phyloP scores from a whole-genome alignment of 352 stramenopile genomes.

The Globisporangium paroecandrum region DNA sequence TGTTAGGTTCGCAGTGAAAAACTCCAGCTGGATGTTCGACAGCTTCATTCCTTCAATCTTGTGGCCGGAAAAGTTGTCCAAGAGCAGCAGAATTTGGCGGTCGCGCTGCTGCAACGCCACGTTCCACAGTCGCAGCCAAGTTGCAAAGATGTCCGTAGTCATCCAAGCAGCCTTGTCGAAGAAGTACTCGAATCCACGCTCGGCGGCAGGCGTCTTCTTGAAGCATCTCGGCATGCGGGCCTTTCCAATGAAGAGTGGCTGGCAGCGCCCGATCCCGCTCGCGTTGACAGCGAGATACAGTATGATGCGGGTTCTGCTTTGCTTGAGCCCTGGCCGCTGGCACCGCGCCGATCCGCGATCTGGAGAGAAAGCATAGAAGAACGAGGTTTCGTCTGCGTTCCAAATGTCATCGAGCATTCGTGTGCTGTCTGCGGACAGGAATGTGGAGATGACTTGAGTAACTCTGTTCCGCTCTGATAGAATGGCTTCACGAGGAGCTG shows the following conservation, averaged over 20 bases:
- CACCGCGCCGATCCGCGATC: too few species aligned
- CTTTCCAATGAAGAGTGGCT: constrained; percentile 1
- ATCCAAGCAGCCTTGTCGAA: constrained; percentile 2
- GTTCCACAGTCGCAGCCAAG: neutral
- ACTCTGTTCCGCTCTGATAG: neutral
- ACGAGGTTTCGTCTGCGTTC: neutral
- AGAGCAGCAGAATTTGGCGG: neutral
- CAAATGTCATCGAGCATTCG: neutral
- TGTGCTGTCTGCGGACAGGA: neutral
- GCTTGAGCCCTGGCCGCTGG: too few species aligned
- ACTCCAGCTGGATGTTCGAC: constrained; percentile 4
- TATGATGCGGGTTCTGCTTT: too few species aligned
- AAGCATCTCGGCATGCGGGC: neutral
- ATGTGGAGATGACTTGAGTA: neutral
- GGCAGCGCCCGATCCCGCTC: neutral
- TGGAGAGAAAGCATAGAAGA: neutral
- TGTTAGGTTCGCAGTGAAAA: neutral
- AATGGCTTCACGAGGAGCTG: neutral
- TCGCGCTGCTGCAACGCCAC: neutral
- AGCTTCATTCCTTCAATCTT: constrained; percentile 6
- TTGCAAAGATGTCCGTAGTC: constrained; percentile 2
- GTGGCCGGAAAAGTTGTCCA: constrained; percentile 3
- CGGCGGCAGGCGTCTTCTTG: neutral
- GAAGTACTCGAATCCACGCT: constrained; percentile 1
- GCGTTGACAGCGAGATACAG: neutral